A percentile compares a stretch with the other conserved stretches of the same genome.
Evolutionary conservation across 345 rosid species (phyloP).

Genomic region (Sonneratia alba): DNA sequence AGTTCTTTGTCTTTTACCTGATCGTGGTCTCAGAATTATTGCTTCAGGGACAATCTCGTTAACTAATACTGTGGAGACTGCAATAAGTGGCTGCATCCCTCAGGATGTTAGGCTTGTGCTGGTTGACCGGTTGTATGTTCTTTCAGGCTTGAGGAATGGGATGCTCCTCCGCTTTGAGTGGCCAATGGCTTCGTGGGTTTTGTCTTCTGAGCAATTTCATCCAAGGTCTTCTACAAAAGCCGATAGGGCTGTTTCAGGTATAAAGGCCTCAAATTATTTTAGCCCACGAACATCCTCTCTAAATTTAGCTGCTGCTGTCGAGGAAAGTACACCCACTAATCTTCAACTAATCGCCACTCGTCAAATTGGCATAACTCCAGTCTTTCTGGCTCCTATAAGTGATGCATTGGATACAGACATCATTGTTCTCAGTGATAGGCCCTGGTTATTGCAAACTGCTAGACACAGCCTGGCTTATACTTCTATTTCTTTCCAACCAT

Average conservation of each 20-base stretch:
- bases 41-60: constrained; percentile 67
- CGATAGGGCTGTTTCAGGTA: constrained; percentile 14
- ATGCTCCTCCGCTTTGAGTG: constrained; percentile 97
- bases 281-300: constrained; percentile 18
- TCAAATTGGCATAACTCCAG: constrained; percentile 91
- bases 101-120: constrained; percentile 95
- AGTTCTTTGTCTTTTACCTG: constrained; percentile 54
- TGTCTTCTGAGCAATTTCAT: constrained; percentile 22
- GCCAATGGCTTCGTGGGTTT: constrained; percentile 40
- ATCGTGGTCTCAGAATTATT: constrained; percentile 59
- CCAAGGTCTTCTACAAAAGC: constrained; percentile 21
- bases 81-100: constrained; percentile 76
- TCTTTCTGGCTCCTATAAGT: constrained; percentile 79
- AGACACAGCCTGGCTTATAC: constrained; percentile 82
- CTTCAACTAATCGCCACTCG: constrained; percentile 84
- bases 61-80: constrained; percentile 58
- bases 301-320: constrained; percentile 17
- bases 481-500: constrained; percentile 88
- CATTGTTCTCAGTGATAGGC: constrained; percentile 91
- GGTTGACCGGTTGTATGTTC: constrained; percentile 72
- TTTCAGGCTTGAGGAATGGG: constrained; percentile 92
- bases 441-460: constrained; percentile 92
- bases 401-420: constrained; percentile 73
- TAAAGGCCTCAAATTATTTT: constrained; percentile 17
- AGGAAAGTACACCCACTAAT: constrained; percentile 34